These are phyloP conservation scores for Starmerella stellata DNA, from an alignment of 805 yeast species.

Conservation along the genomic window DNA sequence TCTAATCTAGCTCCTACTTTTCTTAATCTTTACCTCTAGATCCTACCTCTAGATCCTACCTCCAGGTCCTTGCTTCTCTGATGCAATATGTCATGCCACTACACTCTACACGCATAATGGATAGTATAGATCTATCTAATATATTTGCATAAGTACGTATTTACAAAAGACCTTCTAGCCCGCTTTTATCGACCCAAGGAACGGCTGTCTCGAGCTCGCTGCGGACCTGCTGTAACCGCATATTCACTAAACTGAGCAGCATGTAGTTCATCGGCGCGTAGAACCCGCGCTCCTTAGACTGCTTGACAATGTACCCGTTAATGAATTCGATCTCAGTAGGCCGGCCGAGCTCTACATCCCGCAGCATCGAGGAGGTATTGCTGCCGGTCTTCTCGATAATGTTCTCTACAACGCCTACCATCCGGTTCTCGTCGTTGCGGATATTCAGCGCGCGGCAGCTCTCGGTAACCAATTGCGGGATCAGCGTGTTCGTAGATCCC, in stretches of 20 bases:
- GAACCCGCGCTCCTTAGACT: conserved; percentile 32
- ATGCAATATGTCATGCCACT: too few species aligned
- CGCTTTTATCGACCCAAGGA: conserved; percentile 2
- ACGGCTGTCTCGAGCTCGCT: conserved; percentile 7
- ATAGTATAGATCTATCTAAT: too few species aligned
- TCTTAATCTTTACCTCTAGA: too few species aligned
- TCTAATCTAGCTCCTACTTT: too few species aligned
- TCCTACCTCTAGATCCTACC: too few species aligned
- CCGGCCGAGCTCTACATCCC: conserved; percentile 38
- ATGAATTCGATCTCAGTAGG: conserved; percentile 65
- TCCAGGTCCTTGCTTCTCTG: too few species aligned
- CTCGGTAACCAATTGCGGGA: conserved; percentile 31
- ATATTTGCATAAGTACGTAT: too few species aligned
- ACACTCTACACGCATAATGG: too few species aligned
- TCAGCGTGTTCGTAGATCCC: conserved; percentile 21
- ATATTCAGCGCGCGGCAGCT: conserved; percentile 25
- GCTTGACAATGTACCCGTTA: conserved; percentile 55
- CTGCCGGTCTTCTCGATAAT: conserved; percentile 33
- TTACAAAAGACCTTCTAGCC: too few species aligned
- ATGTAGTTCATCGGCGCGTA: conserved; percentile 31
- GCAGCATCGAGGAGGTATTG: conserved; percentile 56
- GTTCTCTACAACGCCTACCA: conserved; percentile 24
- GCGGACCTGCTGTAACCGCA: conserved; percentile 10
- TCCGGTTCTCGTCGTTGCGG: conserved; percentile 18
- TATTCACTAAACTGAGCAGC: conserved; percentile 30